Conservation (phyloP, 768 basidiomycete genomes). For the Boletus rufocinnamomeus region DNA sequence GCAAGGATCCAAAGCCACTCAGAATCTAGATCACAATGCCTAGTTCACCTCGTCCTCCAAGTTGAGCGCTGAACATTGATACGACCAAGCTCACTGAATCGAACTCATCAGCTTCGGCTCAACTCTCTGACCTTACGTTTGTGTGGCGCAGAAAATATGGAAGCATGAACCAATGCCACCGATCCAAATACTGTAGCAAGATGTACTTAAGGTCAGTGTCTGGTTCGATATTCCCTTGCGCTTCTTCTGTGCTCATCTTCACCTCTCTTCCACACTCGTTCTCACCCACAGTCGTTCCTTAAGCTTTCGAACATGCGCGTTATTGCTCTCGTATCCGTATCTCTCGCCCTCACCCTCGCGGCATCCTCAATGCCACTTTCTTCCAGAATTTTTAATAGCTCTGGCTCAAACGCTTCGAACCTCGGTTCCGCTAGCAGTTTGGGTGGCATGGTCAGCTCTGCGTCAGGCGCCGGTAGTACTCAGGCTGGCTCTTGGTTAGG, state of each 20-base stretch:
- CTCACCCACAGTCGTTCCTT: constrained; percentile 1
- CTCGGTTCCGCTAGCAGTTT: no score
- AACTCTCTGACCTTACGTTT: not conserved
- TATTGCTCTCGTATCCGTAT: constrained; percentile 5
- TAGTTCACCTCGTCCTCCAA: not conserved
- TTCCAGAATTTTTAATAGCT: not conserved
- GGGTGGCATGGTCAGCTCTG: no score
- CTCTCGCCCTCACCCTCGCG: constrained; percentile 11
- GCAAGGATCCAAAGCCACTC: not conserved
- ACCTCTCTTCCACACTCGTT: constrained; percentile 4
- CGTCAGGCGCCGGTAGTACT: no score
- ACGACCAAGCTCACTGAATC: not conserved
- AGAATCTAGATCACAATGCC: not conserved
- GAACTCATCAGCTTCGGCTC: not conserved
- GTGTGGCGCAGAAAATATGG: not conserved
- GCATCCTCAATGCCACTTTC: constrained; percentile 13
- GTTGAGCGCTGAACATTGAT: not conserved
- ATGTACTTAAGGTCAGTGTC: constrained; percentile 1
- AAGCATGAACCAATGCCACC: not conserved
- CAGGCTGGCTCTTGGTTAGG: no score
- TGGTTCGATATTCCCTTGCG: not conserved
- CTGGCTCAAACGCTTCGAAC: not conserved
- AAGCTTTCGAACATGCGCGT: constrained; percentile 16
- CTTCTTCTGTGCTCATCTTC: not conserved
- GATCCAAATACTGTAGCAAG: not conserved